Base-by-base conservation (phyloP, 768 basidiomycete species). In the Agaricus sinodeliciosus region DNA sequence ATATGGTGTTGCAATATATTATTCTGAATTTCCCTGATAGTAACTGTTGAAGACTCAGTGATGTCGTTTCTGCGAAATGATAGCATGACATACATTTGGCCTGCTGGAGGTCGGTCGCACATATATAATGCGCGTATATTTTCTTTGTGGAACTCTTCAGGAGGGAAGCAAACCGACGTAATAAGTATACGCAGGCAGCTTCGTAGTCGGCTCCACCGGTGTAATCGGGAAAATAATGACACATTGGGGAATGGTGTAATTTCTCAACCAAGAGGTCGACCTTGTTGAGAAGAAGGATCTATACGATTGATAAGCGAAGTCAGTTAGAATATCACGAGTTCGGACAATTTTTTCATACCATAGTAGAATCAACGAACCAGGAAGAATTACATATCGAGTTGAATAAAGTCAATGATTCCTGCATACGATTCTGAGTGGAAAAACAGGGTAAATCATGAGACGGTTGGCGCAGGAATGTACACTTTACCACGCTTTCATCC, bases 351-450 rank as follows among this genome's bases (percentile, higher is more conserved):
- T 2, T 22, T 2, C 37, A 16, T 65, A 90, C 87, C 63, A 93
- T 91, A 2, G 85, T 88, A 3, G 90, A 91, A 70, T 90, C 85
- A 58, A 87, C 84, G 63, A 92, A 92, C 90, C 87, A 94, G 53
- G 90, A 77, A 39, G 90, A 91, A 61, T 94, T 94, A 71, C 89
- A 90, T 73, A 94, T 93, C 45, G 90, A 92, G 65, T 94, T 92
- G 66, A 93, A 94, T 34, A 94, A 81, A 0, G 89, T 89, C 52
- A 94, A 67, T 0, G 91, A 87, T 67, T 94, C 92, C 71, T 92
- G 85, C 87, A 95, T 92, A 57, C 90, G 89, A 69, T 94, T 94
- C 84, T 87, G 28, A n/a, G 2, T 15, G 34, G 5, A 34, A 11
- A 4, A 34, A n/a, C 16, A 19, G 12, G 9, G 42, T 16, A 7